Evolutionary conservation across 129 eudicot genomes (phyloP).

Genomic region (Erigeron canadensis): DNA sequence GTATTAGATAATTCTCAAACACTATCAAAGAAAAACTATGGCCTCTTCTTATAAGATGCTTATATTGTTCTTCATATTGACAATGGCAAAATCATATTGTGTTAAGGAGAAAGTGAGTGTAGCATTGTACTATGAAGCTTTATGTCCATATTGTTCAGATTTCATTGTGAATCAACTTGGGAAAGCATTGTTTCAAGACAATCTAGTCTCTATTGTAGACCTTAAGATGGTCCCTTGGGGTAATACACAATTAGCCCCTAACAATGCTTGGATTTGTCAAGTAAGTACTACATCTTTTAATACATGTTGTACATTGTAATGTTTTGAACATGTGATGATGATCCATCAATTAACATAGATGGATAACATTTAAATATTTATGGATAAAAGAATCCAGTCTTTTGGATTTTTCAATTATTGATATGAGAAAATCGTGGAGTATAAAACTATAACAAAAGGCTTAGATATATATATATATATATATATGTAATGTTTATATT

Average conservation of each 20-base stretch:
- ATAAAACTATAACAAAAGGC: neutral
- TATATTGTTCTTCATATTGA: constrained; percentile 32
- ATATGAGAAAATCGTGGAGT: no score
- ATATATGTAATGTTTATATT: constrained; percentile 2
- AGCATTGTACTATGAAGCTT: constrained; percentile 77
- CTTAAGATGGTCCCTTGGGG: constrained; percentile 91
- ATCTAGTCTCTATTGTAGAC: constrained; percentile 64
- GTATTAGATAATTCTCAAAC: constrained; percentile 14
- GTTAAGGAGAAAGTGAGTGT: constrained; percentile 50
- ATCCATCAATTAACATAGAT: no score
- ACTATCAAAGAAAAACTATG: constrained; percentile 33
- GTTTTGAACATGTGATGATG: no score
- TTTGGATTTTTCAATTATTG: neutral
- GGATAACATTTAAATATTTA: no score
- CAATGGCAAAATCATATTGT: constrained; percentile 26
- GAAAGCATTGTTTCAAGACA: constrained; percentile 50
- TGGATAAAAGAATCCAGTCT: neutral
- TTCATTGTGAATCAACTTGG: constrained; percentile 76
- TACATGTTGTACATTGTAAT: constrained; percentile 7
- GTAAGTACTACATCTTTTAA: constrained; percentile 38
- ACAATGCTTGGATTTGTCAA: constrained; percentile 73
- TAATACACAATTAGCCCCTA: constrained; percentile 56
- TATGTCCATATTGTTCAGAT: constrained; percentile 80
- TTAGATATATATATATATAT: no score
- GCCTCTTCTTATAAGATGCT: constrained; percentile 27